Conservation (phyloP, 805 yeast genomes). For the Starmera pachycereana region DNA sequence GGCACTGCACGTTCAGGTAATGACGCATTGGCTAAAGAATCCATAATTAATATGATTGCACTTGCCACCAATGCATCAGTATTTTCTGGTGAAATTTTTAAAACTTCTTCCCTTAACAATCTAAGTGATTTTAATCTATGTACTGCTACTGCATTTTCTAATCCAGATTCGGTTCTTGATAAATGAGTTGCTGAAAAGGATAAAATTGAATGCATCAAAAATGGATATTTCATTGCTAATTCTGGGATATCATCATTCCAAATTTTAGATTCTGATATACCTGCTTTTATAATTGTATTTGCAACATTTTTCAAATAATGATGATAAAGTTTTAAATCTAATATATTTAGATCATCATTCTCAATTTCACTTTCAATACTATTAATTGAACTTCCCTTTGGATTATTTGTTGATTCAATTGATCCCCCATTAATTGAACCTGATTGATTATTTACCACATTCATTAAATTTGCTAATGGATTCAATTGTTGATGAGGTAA, state of each 20-base stretch:
- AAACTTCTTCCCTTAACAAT: slow-evolving; percentile 73
- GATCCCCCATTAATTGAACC: too few species aligned
- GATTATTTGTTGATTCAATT: too few species aligned
- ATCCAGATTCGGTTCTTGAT: slow-evolving; percentile 62
- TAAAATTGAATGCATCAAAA: slow-evolving; percentile 82
- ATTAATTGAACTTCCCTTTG: too few species aligned
- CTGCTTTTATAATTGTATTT: slow-evolving; percentile 82
- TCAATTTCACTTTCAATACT: not conserved
- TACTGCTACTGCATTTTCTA: slow-evolving; percentile 71
- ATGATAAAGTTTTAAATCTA: slow-evolving; percentile 75
- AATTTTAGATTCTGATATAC: slow-evolving; percentile 73
- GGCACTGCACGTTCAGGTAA: slow-evolving; percentile 20
- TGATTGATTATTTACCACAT: too few species aligned
- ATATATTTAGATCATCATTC: slow-evolving; percentile 37
- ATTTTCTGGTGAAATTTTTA: slow-evolving; percentile 72
- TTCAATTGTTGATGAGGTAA: too few species aligned
- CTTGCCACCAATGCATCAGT: slow-evolving; percentile 92
- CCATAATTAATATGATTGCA: slow-evolving; percentile 83
- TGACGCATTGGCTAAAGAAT: slow-evolving; percentile 89
- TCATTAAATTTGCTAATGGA: too few species aligned
- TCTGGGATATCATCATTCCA: slow-evolving; percentile 87
- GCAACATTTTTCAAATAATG: slow-evolving; percentile 82
- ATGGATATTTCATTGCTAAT: slow-evolving; percentile 80
- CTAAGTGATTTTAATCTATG: slow-evolving; percentile 85
- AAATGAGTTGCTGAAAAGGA: slow-evolving; percentile 92